Conservation (phyloP, 73 alveolate genomes). For the Diophrys sp. region DNA sequence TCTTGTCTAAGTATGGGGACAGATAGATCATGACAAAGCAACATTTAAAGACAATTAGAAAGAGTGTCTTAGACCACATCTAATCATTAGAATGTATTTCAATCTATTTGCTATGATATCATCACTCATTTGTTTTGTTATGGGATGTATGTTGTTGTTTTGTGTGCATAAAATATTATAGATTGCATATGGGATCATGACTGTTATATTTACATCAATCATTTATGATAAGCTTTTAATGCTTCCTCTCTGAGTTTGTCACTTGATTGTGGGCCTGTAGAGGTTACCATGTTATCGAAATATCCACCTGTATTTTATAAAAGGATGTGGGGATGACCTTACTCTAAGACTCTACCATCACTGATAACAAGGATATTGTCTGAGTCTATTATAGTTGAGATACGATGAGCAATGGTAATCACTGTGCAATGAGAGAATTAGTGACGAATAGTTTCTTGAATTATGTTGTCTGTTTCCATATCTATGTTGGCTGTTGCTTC, state of each 20-base stretch:
- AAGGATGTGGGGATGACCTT: too few relatives aligned
- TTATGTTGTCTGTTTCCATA: too few relatives aligned
- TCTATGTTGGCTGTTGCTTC: too few relatives aligned
- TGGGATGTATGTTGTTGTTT: background rate
- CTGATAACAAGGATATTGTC: slow-evolving; percentile 70
- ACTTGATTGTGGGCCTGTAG: too few relatives aligned
- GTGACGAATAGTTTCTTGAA: too few relatives aligned
- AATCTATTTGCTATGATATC: background rate
- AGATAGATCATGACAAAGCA: background rate
- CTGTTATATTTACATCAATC: background rate
- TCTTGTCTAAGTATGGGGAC: background rate
- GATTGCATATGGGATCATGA: background rate
- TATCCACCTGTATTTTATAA: too few relatives aligned
- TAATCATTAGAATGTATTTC: background rate
- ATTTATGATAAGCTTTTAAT: too few relatives aligned
- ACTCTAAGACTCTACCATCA: slow-evolving; percentile 61
- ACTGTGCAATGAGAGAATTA: too few relatives aligned
- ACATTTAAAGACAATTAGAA: background rate
- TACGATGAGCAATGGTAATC: too few relatives aligned
- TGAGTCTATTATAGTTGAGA: slow-evolving; percentile 68
- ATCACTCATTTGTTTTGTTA: background rate
- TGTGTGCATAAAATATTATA: background rate
- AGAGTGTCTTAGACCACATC: background rate
- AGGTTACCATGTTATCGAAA: too few relatives aligned
- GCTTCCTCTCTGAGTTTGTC: too few relatives aligned